Evolutionary conservation across 257 asterid genomes (phyloP).

Genomic region (Gardenia jasminoides): DNA sequence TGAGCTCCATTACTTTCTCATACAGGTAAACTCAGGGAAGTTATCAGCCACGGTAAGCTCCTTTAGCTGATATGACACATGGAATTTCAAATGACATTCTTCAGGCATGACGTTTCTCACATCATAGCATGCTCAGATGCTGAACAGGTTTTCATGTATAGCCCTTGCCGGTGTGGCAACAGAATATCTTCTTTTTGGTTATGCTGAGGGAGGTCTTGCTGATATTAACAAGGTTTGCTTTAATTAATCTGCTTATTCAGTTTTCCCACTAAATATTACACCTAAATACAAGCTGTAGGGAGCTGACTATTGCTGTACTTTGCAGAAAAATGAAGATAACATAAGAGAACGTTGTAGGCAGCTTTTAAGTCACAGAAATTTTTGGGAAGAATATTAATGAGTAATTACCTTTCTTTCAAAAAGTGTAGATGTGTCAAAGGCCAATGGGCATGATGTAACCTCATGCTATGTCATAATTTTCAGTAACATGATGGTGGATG

Average conservation of each 20-base stretch:
- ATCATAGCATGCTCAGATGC: constrained; percentile 49
- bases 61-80: neutral
- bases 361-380: neutral
- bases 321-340: neutral
- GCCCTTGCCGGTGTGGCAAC: constrained; percentile 96
- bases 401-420: neutral
- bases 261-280: neutral
- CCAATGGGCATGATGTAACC: no score
- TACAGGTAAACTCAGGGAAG: constrained; percentile 84
- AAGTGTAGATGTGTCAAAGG: no score
- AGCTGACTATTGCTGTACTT: neutral
- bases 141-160: constrained; percentile 83
- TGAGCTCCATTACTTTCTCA: constrained; percentile 4
- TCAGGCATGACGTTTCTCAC: neutral
- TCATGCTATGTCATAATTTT: neutral
- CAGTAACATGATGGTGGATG: neutral
- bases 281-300: neutral
- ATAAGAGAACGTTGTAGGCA: neutral
- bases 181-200: constrained; percentile 81
- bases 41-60: constrained; percentile 71
- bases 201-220: constrained; percentile 91
- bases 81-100: neutral
- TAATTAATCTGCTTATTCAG: constrained; percentile 13
- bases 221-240: constrained; percentile 65
- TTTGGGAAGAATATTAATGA: neutral